These are phyloP conservation scores for Kickxella alabastrina DNA, from an alignment of 192 early-diverging fungal species.

Conservation along the genomic window DNA sequence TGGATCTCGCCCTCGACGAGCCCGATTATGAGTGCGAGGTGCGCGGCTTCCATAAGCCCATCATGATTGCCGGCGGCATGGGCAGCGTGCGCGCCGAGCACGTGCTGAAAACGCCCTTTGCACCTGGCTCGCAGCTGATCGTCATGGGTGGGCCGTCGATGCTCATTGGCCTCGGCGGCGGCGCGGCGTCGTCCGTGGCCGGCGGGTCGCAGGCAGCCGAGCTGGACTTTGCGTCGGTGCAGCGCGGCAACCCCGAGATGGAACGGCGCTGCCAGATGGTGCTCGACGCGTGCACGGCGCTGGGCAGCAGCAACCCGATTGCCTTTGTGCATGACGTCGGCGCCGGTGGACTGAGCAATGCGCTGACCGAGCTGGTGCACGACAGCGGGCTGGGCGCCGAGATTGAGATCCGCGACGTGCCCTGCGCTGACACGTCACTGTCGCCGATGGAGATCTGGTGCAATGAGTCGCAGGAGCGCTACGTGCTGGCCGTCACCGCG, in stretches of 20 bases:
- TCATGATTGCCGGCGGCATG: slow-evolving; percentile 98
- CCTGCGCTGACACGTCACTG: slow-evolving; percentile 86
- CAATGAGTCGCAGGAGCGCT: slow-evolving; percentile 98
- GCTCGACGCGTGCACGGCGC: slow-evolving; percentile 84
- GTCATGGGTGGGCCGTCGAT: slow-evolving; percentile 96
- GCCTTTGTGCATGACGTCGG: slow-evolving; percentile 98
- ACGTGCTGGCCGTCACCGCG: slow-evolving; percentile 86
- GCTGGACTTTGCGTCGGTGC: slow-evolving; percentile 97
- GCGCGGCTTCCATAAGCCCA: slow-evolving; percentile 98
- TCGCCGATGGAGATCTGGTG: slow-evolving; percentile 99
- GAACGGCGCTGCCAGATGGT: slow-evolving; percentile 96
- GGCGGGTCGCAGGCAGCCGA: slow-evolving; percentile 81
- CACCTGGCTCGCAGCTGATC: slow-evolving; percentile 73
- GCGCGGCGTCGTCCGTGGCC: slow-evolving; percentile 95
- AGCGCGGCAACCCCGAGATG: slow-evolving; percentile 99
- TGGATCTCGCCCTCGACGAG: slow-evolving; percentile 39
- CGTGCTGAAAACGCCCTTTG: slow-evolving; percentile 81
- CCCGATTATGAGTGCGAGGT: slow-evolving; percentile 58
- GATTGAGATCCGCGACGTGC: slow-evolving; percentile 89
- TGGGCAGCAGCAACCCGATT: slow-evolving; percentile 80
- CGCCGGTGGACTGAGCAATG: slow-evolving; percentile 97
- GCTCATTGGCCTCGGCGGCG: slow-evolving; percentile 98
- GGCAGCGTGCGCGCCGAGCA: slow-evolving; percentile 90
- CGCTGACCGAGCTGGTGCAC: slow-evolving; percentile 96
- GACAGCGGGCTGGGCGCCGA: slow-evolving; percentile 86